Conservation (phyloP, 2,329 filamentous ascomycete species). For the Bipolaris zeicola region DNA sequence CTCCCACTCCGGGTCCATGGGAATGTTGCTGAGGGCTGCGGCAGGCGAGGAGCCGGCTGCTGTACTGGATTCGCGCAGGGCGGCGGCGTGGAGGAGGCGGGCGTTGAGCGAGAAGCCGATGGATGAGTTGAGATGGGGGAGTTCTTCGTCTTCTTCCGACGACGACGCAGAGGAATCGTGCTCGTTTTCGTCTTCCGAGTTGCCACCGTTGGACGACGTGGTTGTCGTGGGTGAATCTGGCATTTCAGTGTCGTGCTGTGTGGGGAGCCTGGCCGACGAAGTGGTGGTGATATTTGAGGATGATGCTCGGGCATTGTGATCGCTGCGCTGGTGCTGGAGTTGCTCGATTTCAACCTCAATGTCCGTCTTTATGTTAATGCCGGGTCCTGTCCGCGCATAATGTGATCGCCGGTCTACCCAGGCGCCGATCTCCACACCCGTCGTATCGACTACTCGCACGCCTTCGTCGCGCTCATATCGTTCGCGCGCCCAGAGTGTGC, state of each 20-base stretch:
- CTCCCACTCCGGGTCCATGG: slow-evolving; percentile 74
- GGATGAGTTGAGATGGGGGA: slow-evolving; percentile 50
- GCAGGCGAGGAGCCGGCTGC: slow-evolving; percentile 48
- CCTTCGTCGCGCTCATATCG: slow-evolving; percentile 78
- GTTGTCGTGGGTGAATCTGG: slow-evolving; percentile 9
- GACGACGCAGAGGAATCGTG: slow-evolving; percentile 5
- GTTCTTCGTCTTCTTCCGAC: slow-evolving; percentile 6
- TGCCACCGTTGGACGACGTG: neutral
- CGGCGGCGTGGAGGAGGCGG: slow-evolving; percentile 67
- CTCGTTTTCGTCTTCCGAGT: slow-evolving; percentile 7
- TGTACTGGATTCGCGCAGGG: slow-evolving; percentile 57
- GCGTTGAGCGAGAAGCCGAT: slow-evolving; percentile 66
- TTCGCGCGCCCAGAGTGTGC: slow-evolving; percentile 81
- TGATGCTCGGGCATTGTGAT: neutral
- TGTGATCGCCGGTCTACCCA: slow-evolving; percentile 56
- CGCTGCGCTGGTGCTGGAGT: slow-evolving; percentile 5
- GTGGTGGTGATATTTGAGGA: neutral
- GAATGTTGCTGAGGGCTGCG: slow-evolving; percentile 58
- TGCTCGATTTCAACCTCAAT: slow-evolving; percentile 50
- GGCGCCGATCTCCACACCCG: slow-evolving; percentile 68
- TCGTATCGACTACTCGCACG: slow-evolving; percentile 71
- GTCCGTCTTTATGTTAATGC: slow-evolving; percentile 51
- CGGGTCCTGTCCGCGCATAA: slow-evolving; percentile 6
- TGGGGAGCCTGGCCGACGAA: neutral
- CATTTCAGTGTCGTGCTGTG: slow-evolving; percentile 16